These are phyloP conservation scores for Yamadazyma sp. DNA, from an alignment of 1,139 yeast species.

Conservation along the genomic window DNA sequence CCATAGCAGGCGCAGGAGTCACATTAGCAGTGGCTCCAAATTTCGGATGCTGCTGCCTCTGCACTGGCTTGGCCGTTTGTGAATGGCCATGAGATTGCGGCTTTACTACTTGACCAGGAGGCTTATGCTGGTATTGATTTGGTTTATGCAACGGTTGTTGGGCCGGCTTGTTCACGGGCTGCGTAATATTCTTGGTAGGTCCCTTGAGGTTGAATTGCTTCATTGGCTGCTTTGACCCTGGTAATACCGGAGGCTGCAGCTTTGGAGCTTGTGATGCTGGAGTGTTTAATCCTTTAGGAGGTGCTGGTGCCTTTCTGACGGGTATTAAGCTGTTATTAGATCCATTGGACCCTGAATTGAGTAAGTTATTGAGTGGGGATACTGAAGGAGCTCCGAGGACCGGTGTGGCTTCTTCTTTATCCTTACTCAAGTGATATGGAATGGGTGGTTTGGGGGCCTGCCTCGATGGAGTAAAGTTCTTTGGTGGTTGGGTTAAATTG, in stretches of 20 bases:
- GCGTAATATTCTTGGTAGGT: background rate
- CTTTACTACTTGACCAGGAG: background rate
- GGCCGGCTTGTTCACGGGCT: background rate
- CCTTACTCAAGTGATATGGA: constrained; percentile 35
- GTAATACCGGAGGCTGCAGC: constrained; percentile 33
- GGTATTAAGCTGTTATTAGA: constrained; percentile 36
- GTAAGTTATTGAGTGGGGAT: constrained; percentile 38
- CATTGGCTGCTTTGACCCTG: constrained; percentile 14
- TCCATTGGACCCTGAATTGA: constrained; percentile 16
- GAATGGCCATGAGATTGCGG: background rate
- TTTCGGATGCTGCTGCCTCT: constrained; percentile 5
- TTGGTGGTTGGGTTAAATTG: constrained; percentile 18
- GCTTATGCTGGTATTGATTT: background rate
- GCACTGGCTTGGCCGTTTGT: constrained; percentile 1
- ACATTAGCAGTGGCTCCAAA: constrained; percentile 4
- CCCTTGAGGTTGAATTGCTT: constrained; percentile 12
- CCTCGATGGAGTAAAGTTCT: constrained; percentile 33
- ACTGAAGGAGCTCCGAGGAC: constrained; percentile 15
- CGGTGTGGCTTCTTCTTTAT: background rate
- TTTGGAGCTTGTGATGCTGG: constrained; percentile 24
- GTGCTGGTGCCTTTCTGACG: constrained; percentile 58
- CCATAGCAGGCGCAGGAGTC: constrained; percentile 1
- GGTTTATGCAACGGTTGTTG: background rate
- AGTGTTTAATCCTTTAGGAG: constrained; percentile 18
- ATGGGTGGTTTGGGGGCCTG: constrained; percentile 48